Percentiles rank a stretch among this genome's conserved stretches.
phyloP scores from a whole-genome alignment of 2,329 filamentous ascomycete species.

The Fusarium buxicola region DNA sequence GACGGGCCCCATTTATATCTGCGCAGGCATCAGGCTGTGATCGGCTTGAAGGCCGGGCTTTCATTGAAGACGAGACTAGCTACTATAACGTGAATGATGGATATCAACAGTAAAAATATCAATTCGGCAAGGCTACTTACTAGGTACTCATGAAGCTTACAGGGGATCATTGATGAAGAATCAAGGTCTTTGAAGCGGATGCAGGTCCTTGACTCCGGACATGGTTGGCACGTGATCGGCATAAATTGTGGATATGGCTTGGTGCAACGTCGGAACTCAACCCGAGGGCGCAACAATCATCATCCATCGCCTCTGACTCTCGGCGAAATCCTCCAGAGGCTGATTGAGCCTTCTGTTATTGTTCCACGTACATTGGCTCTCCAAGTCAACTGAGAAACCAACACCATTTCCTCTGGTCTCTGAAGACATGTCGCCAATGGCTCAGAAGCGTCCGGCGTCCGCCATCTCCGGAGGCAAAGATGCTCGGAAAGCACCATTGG shows the following conservation, averaged over 20 bases:
- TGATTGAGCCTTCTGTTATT: background rate
- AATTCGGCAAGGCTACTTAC: no score
- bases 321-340: conserved; percentile 28
- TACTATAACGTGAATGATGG: no score
- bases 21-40: no score
- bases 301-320: conserved; percentile 18
- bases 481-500: conserved; percentile 42
- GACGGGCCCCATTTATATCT: no score
- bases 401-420: conserved; percentile 24
- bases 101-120: background rate
- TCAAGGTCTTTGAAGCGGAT: conserved; percentile 8
- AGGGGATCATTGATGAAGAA: background rate
- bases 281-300: conserved; percentile 34
- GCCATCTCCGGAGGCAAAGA: conserved; percentile 36
- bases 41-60: no score
- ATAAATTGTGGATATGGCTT: conserved; percentile 5
- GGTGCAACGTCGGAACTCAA: conserved; percentile 20
- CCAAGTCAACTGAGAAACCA: background rate
- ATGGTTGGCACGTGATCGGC: conserved; percentile 23
- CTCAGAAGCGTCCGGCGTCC: conserved; percentile 41
- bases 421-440: conserved; percentile 36
- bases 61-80: no score
- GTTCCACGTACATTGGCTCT: background rate
- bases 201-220: background rate
- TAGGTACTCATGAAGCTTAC: background rate